Percentiles rank a stretch among this genome's conserved stretches.
phyloP scores from a whole-genome alignment of 106 monocot genomes.

The Ottelia alismoides region DNA sequence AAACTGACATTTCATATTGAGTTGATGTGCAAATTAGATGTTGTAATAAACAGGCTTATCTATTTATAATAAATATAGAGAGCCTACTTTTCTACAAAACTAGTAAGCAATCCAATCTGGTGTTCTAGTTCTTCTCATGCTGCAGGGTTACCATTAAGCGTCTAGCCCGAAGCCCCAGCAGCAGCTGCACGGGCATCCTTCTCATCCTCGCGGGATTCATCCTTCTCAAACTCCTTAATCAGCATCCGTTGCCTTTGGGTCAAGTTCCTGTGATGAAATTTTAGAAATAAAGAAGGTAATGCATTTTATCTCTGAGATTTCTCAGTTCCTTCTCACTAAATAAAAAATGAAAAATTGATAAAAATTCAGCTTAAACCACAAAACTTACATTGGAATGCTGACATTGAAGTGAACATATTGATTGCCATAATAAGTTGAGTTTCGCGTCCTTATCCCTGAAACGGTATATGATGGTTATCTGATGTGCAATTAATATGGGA shows the following conservation, averaged over 20 bases:
- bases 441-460: constrained; percentile 58
- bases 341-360: background rate
- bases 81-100: no score
- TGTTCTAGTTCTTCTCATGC: no score
- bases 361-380: no score
- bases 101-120: no score
- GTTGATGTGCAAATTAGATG: no score
- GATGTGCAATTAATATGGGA: background rate
- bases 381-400: constrained; percentile 57
- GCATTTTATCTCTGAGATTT: no score
- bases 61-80: no score
- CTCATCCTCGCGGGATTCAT: constrained; percentile 24
- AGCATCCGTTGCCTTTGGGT: constrained; percentile 41
- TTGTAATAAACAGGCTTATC: no score
- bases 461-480: background rate
- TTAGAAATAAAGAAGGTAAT: no score
- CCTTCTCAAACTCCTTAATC: constrained; percentile 55
- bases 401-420: constrained; percentile 85
- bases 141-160: no score
- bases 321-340: background rate
- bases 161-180: no score
- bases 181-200: constrained; percentile 16
- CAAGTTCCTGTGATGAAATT: constrained; percentile 23
- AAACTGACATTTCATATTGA: no score
- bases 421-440: constrained; percentile 48